A percentile compares a stretch with the other conserved stretches of the same genome.
Conservation (phyloP, 2,329 filamentous ascomycete species). For the Fusarium sp. region DNA sequence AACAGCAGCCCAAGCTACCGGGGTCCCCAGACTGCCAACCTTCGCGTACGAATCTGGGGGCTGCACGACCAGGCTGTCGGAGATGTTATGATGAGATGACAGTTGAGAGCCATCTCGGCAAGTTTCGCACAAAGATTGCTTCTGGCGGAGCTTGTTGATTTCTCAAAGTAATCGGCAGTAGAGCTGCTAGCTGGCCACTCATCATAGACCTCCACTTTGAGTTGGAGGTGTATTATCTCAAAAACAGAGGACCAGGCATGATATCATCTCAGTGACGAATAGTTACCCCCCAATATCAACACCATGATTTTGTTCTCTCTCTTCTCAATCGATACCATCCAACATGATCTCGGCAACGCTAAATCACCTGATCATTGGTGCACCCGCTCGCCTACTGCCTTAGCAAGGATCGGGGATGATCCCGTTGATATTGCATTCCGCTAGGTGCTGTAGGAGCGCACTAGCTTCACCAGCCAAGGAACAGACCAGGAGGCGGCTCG, state of each 20-base stretch:
- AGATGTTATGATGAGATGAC: neutral
- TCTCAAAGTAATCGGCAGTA: neutral
- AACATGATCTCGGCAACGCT: slow-evolving; percentile 24
- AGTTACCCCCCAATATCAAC: neutral
- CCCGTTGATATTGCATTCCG: slow-evolving; percentile 40
- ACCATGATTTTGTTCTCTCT: neutral
- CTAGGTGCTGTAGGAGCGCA: slow-evolving; percentile 30
- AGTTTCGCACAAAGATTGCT: neutral
- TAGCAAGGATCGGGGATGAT: slow-evolving; percentile 40
- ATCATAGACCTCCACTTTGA: neutral
- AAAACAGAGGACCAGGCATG: neutral
- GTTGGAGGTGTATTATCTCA: neutral
- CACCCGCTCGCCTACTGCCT: slow-evolving; percentile 31
- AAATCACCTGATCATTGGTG: slow-evolving; percentile 44
- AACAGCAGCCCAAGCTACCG: slow-evolving; percentile 4
- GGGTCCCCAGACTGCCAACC: slow-evolving; percentile 13
- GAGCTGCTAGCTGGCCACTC: neutral
- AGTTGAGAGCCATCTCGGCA: neutral
- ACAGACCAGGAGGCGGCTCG: slow-evolving; percentile 30
- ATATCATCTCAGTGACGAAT: neutral
- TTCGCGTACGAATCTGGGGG: neutral
- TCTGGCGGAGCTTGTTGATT: neutral
- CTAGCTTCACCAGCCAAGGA: slow-evolving; percentile 34
- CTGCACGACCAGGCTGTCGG: slow-evolving; percentile 6
- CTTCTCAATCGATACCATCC: slow-evolving; percentile 10